Conservation (phyloP, 1,139 yeast species). For the Suhomyces taliae region DNA sequence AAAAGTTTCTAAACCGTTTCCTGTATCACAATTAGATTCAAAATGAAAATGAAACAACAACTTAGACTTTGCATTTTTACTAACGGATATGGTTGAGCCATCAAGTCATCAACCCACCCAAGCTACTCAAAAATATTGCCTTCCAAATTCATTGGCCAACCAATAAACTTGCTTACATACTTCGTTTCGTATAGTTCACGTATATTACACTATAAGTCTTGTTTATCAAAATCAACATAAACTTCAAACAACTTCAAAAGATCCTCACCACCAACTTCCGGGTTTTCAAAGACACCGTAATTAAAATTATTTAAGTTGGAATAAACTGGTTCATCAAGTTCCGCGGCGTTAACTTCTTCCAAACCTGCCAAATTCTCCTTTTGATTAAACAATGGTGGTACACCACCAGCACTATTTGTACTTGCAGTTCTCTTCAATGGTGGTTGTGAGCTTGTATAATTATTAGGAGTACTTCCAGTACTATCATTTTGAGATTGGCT, state of each 20-base stretch:
- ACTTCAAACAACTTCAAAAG: conserved; percentile 39
- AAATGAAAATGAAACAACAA: too few species aligned
- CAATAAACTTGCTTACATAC: too few species aligned
- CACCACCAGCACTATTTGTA: not conserved
- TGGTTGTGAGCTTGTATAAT: conserved; percentile 3
- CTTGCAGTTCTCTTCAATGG: not conserved
- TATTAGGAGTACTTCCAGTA: conserved; percentile 2
- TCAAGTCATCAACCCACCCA: too few species aligned
- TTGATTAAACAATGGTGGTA: conserved; percentile 1
- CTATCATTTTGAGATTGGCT: conserved; percentile 3
- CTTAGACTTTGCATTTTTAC: too few species aligned
- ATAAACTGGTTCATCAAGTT: conserved; percentile 7
- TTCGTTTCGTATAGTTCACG: too few species aligned
- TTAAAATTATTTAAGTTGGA: conserved; percentile 12
- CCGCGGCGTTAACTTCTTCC: conserved; percentile 4
- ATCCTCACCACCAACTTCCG: conserved; percentile 30
- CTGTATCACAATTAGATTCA: too few species aligned
- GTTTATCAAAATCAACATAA: conserved; percentile 35
- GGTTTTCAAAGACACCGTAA: conserved; percentile 12
- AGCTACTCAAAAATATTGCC: too few species aligned
- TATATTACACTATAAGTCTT: conserved; percentile 2
- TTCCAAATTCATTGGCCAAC: too few species aligned
- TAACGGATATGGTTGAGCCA: too few species aligned
- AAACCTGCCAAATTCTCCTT: conserved; percentile 4
- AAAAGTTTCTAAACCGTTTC: too few species aligned